Evolutionary conservation across 1,284 basidiomycete species (phyloP).

Genomic region (Hymenochaete sp.): DNA sequence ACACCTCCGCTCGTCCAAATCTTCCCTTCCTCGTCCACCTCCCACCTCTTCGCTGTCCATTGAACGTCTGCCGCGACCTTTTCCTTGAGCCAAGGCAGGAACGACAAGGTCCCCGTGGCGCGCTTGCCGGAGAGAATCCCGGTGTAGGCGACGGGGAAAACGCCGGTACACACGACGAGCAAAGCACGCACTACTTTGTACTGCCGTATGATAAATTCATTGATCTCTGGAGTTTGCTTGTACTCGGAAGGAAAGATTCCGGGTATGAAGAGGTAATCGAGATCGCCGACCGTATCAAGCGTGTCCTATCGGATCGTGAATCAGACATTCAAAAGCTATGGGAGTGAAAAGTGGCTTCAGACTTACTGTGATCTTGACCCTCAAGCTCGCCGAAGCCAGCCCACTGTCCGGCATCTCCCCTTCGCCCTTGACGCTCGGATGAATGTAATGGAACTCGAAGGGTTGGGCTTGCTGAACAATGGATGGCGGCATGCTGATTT

Average conservation of each 20-base stretch:
- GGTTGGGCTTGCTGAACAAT: slow-evolving; percentile 3
- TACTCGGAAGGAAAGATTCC: slow-evolving; percentile 9
- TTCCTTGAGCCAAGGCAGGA: slow-evolving; percentile 8
- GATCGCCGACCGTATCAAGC: slow-evolving; percentile 8
- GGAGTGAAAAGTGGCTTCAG: too few relatives aligned
- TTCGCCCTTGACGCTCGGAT: slow-evolving; percentile 1
- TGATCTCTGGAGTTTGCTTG: slow-evolving; percentile 4
- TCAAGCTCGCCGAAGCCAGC: background rate
- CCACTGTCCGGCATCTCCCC: slow-evolving; percentile 1
- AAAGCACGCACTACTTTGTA: background rate
- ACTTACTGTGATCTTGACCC: slow-evolving; percentile 11
- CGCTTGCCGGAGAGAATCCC: slow-evolving; percentile 15
- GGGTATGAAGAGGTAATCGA: slow-evolving; percentile 15
- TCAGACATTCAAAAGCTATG: too few relatives aligned
- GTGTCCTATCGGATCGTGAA: slow-evolving; percentile 11
- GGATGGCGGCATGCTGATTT: background rate
- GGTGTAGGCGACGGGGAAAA: slow-evolving; percentile 9
- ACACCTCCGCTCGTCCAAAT: slow-evolving; percentile 15
- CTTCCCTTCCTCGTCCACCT: slow-evolving; percentile 3
- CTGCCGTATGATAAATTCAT: slow-evolving; percentile 8
- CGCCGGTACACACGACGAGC: slow-evolving; percentile 14
- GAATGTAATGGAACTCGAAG: slow-evolving; percentile 13
- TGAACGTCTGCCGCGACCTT: slow-evolving; percentile 9
- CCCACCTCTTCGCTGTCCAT: slow-evolving; percentile 14
- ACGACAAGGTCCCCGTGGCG: slow-evolving; percentile 9